phyloP scores from a whole-genome alignment of 139 green algal species.

The Chlorella sp. region DNA sequence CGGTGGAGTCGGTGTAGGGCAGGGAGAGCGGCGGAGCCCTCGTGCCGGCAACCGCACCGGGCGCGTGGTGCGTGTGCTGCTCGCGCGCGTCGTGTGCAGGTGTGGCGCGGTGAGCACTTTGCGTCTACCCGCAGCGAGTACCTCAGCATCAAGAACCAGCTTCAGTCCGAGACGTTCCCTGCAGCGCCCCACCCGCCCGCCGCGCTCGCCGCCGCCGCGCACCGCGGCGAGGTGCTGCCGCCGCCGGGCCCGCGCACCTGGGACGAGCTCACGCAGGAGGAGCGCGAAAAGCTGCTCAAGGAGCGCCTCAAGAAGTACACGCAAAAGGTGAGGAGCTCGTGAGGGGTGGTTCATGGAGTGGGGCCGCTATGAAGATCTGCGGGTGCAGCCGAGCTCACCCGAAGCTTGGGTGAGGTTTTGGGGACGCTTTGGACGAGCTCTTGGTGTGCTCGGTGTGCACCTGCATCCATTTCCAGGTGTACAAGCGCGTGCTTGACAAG shows the following conservation, averaged over 20 bases:
- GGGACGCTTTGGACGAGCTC: too few species aligned
- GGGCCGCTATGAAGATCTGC: too few species aligned
- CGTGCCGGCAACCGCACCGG: too few species aligned
- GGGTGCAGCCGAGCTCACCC: too few species aligned
- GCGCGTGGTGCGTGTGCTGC: too few species aligned
- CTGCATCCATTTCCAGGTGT: constrained; percentile 58
- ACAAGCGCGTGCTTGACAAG: constrained; percentile 96
- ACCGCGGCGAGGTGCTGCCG: neutral
- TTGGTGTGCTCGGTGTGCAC: too few species aligned
- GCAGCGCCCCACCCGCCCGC: neutral
- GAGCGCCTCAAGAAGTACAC: constrained; percentile 92
- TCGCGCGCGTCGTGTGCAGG: too few species aligned
- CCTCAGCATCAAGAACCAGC: constrained; percentile 78
- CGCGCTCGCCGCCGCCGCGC: neutral
- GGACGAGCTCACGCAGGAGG: constrained; percentile 52
- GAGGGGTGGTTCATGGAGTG: too few species aligned
- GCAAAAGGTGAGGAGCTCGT: constrained; percentile 86
- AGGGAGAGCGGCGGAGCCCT: too few species aligned
- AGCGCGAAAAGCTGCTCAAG: constrained; percentile 69
- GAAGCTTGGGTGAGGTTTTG: neutral
- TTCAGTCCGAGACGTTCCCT: constrained; percentile 34
- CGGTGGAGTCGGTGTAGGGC: too few species aligned
- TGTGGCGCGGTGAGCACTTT: constrained; percentile 91
- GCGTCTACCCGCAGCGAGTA: constrained; percentile 64
- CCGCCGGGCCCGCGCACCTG: constrained; percentile 7